Percentiles rank a stretch among this genome's conserved stretches.
phyloP scores from a whole-genome alignment of 2,329 filamentous ascomycete species.

The Shiraia sp. region DNA sequence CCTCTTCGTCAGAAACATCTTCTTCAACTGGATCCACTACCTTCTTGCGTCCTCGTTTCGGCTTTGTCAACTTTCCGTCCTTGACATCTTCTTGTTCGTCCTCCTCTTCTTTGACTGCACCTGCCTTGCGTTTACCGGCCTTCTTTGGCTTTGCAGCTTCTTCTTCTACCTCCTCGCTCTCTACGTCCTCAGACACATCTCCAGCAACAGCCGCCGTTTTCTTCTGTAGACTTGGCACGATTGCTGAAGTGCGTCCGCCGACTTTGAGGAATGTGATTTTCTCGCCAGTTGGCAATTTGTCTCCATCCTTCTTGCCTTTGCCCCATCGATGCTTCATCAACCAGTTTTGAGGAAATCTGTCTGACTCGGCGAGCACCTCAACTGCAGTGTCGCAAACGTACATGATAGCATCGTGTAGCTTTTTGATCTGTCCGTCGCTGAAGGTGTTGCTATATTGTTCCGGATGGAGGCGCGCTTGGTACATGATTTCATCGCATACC shows the following conservation, averaged over 20 bases:
- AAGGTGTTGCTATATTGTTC: constrained; percentile 92
- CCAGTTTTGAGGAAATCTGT: constrained; percentile 82
- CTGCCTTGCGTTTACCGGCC: constrained; percentile 41
- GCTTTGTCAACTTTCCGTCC: constrained; percentile 13
- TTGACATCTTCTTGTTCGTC: constrained; percentile 10
- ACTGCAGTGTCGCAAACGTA: constrained; percentile 81
- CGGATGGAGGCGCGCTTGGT: constrained; percentile 84
- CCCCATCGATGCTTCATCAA: constrained; percentile 87
- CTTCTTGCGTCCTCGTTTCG: constrained; percentile 29
- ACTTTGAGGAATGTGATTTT: constrained; percentile 87
- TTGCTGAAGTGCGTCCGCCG: constrained; percentile 87
- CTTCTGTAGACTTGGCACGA: constrained; percentile 84
- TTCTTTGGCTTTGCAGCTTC: constrained; percentile 34
- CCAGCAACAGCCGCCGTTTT: constrained; percentile 68
- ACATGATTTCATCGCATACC: constrained; percentile 94
- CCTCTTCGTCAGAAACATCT: constrained; percentile 35
- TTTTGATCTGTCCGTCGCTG: constrained; percentile 68
- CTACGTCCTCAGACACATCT: constrained; percentile 50
- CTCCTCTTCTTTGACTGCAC: constrained; percentile 27
- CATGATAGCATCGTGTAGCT: constrained; percentile 72
- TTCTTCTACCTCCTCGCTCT: constrained; percentile 24
- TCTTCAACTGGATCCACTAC: constrained; percentile 19
- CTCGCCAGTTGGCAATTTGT: constrained; percentile 77
- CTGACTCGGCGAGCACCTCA: constrained; percentile 77
- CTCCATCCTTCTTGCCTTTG: constrained; percentile 76